Evolutionary conservation across 2,329 filamentous ascomycete genomes (phyloP).

Genomic region (Penicillium decumbens): DNA sequence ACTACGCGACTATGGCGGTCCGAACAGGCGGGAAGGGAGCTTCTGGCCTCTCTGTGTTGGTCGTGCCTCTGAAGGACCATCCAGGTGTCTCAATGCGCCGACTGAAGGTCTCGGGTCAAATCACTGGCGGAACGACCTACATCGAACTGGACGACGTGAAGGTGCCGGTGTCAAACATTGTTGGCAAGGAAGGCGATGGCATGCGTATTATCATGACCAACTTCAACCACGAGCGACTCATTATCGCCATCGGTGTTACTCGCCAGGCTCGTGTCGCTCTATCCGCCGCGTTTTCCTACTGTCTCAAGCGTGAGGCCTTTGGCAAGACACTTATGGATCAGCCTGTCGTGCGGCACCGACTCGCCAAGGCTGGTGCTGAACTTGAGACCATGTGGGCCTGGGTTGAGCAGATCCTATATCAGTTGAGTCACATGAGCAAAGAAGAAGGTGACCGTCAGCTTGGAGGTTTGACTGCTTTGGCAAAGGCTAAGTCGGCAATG

Average conservation of each 20-base stretch:
- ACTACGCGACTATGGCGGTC: slow-evolving; percentile 67
- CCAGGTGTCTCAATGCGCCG: slow-evolving; percentile 64
- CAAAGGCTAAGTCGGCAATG: slow-evolving; percentile 68
- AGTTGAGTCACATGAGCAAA: slow-evolving; percentile 57
- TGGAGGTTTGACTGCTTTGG: slow-evolving; percentile 66
- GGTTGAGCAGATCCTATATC: slow-evolving; percentile 67
- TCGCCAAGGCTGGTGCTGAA: slow-evolving; percentile 64
- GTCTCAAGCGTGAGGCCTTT: slow-evolving; percentile 63
- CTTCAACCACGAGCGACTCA: slow-evolving; percentile 73
- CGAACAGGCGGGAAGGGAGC: slow-evolving; percentile 64
- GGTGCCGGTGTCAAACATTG: slow-evolving; percentile 65
- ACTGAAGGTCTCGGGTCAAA: slow-evolving; percentile 62
- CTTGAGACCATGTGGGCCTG: slow-evolving; percentile 68
- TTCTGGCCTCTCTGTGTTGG: slow-evolving; percentile 59
- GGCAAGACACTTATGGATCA: slow-evolving; percentile 67
- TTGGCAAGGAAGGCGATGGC: slow-evolving; percentile 64
- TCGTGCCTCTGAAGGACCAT: slow-evolving; percentile 65
- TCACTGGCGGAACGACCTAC: slow-evolving; percentile 65
- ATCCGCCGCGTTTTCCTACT: slow-evolving; percentile 57
- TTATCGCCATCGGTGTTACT: slow-evolving; percentile 61
- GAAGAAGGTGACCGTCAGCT: slow-evolving; percentile 50
- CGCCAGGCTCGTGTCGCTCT: slow-evolving; percentile 60
- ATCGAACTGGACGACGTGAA: slow-evolving; percentile 72
- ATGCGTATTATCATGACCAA: slow-evolving; percentile 75
- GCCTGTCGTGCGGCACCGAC: slow-evolving; percentile 66